Evolutionary conservation across 2,329 filamentous ascomycete genomes (phyloP), one percentile per base, ranked within the genome.

Genomic region (Cercospora sp.): DNA sequence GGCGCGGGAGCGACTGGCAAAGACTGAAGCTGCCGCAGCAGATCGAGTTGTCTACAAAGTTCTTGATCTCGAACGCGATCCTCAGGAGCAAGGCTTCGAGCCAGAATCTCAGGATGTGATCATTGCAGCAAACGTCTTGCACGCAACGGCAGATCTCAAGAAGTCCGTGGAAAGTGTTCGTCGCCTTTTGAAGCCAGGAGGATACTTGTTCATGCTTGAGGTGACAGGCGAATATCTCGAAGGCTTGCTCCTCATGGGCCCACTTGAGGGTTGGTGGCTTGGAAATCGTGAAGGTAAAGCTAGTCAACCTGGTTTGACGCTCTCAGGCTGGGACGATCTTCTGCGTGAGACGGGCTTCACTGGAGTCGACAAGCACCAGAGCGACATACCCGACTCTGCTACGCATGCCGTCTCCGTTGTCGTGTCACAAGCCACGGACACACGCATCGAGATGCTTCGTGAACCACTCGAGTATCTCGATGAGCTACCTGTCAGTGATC

Each of bases 21-120:
- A 66, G 9, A 70, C 62, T 23, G 31, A 42, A 16, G 65, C 63
- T 10, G 59, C 64, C 31, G 66, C 66, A 1, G 66, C 75, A 1
- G 73, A 73, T 20, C 76, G 82, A 71, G 68, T 71, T 8, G 64
- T 55, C 12, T 82, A 76, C 65, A 72, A 73, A 28, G 66, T 72
- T 4, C 68, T 76, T 0, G 73, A 82, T 63, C 68, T 81, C 18
- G 76, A 78, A 13, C 64, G 73, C 10, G 75, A 78, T 33, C 71
- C 74, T 1, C n/a, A 65, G 0, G 60, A 65, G 0, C 81, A 83
- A 65, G 80, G 79, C 0, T 80, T 80, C 28, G 60, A 75, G 36
- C 48, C 42, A 3, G 68, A 65, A 4, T 63, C 67, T 20, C 75
- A 73, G 42, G 76, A 78, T 53, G 20, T 76, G 55, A 67, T 78